phyloP scores from a whole-genome alignment of 495 filamentous ascomycete species.

The Aspergillus diversus region DNA sequence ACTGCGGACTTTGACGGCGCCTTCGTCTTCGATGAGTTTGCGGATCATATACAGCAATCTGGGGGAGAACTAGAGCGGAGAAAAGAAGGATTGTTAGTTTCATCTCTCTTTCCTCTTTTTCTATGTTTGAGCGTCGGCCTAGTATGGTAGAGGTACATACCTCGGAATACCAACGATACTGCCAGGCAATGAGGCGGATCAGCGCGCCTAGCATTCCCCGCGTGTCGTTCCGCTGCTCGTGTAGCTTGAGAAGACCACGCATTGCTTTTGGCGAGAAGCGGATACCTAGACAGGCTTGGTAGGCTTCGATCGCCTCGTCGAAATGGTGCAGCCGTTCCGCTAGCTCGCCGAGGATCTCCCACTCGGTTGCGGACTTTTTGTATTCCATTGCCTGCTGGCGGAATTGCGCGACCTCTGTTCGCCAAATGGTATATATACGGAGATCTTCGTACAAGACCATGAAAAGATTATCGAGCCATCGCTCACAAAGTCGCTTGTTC shows the following conservation, averaged over 20 bases:
- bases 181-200: conserved; percentile 92
- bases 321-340: conserved; percentile 88
- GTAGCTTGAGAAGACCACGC: conserved; percentile 76
- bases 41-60: conserved; percentile 82
- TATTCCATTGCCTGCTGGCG: conserved; percentile 88
- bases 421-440: conserved; percentile 98
- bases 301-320: conserved; percentile 91
- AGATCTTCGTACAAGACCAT: conserved; percentile 99
- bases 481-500: conserved; percentile 94
- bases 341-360: conserved; percentile 95
- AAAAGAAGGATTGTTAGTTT: conserved; percentile 21
- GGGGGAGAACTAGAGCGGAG: conserved; percentile 77
- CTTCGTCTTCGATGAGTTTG: conserved; percentile 94
- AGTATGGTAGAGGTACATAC: conserved; percentile 42
- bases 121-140: not conserved
- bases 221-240: conserved; percentile 73
- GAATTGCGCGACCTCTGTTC: conserved; percentile 93
- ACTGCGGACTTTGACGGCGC: conserved; percentile 94
- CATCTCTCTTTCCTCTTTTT: not conserved
- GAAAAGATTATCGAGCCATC: conserved; percentile 98
- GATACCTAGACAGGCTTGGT: conserved; percentile 76
- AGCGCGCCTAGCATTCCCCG: conserved; percentile 75
- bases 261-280: conserved; percentile 91
- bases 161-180: conserved; percentile 98
- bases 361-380: conserved; percentile 94